Base-by-base conservation (phyloP, 164 flowering plant species). In the Nymphaea colorata region DNA sequence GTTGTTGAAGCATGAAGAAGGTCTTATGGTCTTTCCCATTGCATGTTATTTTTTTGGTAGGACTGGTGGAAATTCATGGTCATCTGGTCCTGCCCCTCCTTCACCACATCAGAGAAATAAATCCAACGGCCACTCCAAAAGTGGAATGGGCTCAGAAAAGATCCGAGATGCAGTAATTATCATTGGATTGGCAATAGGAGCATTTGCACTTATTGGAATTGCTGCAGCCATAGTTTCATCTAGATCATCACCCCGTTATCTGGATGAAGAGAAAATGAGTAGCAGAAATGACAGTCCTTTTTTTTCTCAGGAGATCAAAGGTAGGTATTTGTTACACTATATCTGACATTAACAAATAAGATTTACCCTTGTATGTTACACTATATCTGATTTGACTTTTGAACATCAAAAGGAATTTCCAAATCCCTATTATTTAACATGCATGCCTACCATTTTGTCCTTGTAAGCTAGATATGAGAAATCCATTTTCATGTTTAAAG, bases 51-150 rank as follows among this genome's bases (percentile, higher is more conserved):
- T 15, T 73, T 70, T 59, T 75, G 42, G 41, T 69, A 87, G 90
- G 70, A 87, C 88, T 72, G 90, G 83, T 63, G 96, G 95, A 59
- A 92, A 90, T 79, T 69, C 83, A 64, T 87, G 90, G 90, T 80
- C 86, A 67, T 68, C 82, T 68, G 86, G 85, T n/a, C 65, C 78
- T 36, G 86, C 86, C 61, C 86, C 89, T 66, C 84, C 89, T 59
- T 47, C 14, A 8, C 59, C 59, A 8, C 6, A 25, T 25, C 36
- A 25, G 36, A 25, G 36, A 42, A 66, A n/a, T 59, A 42, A 18
- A 7, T 59, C 43, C 25, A 6, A 59, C 47, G 16, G 64, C 10
- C 59, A 66, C 16, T 17, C 72, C 11, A 62, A 66, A 15, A 69
- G 70, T 65, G 77, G 42, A 57, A 71, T 64, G 4, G 68, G 53